Base-by-base conservation (phyloP, 2,329 filamentous ascomycete genomes). In the Fusarium fracticaudum region DNA sequence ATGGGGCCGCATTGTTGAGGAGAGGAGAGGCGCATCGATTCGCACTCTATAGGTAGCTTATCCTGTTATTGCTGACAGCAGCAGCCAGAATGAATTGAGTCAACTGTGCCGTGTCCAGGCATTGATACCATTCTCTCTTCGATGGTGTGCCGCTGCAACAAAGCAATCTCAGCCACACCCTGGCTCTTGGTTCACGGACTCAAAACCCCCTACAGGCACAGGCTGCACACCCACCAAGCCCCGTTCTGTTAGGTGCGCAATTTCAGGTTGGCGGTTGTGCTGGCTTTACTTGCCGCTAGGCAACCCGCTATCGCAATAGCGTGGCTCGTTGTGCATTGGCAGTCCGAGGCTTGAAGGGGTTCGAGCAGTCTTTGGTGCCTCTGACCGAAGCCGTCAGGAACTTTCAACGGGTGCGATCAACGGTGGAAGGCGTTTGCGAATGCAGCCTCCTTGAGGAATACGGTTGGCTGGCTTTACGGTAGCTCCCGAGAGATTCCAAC, bases 141-240 rank as follows among this genome's bases (percentile, higher is more conserved):
- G 70, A 72, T 68, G 68, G 41, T 65, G 64, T 58, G 33, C 38
- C 40, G 51, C 48, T 65, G 66, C 47, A 67, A 73, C 67, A 72
- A 70, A 69, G 70, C 65, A 74, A 74, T 74, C 55, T 73, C 67
- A 73, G 73, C 74, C 73, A 76, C 67, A 77, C 73, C 75, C 75
- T 74, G 75, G 73, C 64, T 64, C 61, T 45, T 50, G 33, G 48
- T 59, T 48, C 59, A 67, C 45, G 60, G 58, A 70, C 62, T 64
- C 66, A 59, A 61, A 60, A 62, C 53, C 66, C 74, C 74, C 64
- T 74, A 61, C 50, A 37, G 48, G 59, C 63, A 61, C 60, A 13
- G 24, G 48, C 47, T 69, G 53, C 35, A 62, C 62, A 51, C 67
- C 51, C 71, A 54, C 60, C 59, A 69, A 60, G 20, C 63, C 67